phyloP scores from a whole-genome alignment of 2,329 filamentous ascomycete species.

The Trichoderma lentiforme region DNA sequence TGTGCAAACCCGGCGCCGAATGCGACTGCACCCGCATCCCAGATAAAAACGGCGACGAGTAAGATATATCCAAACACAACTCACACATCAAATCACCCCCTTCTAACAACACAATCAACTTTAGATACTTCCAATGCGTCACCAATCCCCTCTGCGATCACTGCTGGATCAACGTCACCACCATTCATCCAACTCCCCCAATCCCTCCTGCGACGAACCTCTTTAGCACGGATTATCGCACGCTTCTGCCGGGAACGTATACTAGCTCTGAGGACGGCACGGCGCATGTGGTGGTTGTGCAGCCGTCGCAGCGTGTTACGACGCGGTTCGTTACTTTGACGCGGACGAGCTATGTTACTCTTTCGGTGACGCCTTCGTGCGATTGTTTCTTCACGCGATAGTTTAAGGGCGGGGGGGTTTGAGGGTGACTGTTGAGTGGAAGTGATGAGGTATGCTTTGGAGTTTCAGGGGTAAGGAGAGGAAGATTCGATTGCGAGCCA shows the following conservation, averaged over 20 bases:
- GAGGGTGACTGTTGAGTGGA: background rate
- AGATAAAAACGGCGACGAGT: slow-evolving; percentile 25
- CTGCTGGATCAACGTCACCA: slow-evolving; percentile 22
- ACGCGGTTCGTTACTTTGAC: background rate
- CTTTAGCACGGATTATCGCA: slow-evolving; percentile 5
- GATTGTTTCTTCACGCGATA: background rate
- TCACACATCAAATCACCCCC: background rate
- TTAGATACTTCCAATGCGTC: slow-evolving; percentile 31
- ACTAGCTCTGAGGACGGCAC: background rate
- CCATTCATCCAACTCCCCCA: slow-evolving; percentile 15
- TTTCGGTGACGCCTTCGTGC: background rate
- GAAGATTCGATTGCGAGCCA: background rate
- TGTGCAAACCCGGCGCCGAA: slow-evolving; percentile 24
- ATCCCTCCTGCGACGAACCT: background rate
- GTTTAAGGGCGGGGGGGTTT: background rate
- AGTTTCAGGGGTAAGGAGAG: background rate
- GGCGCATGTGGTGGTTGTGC: background rate
- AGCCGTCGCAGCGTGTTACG: background rate
- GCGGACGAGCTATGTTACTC: background rate
- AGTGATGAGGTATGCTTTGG: background rate
- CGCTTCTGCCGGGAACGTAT: background rate
- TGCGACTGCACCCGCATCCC: slow-evolving; percentile 30
- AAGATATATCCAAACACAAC: background rate
- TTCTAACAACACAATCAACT: background rate
- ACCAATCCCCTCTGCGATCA: slow-evolving; percentile 27